Percentiles rank a stretch among this genome's conserved stretches.
Evolutionary conservation across 805 yeast species (phyloP).

Genomic region (Saturnispora halmiae): DNA sequence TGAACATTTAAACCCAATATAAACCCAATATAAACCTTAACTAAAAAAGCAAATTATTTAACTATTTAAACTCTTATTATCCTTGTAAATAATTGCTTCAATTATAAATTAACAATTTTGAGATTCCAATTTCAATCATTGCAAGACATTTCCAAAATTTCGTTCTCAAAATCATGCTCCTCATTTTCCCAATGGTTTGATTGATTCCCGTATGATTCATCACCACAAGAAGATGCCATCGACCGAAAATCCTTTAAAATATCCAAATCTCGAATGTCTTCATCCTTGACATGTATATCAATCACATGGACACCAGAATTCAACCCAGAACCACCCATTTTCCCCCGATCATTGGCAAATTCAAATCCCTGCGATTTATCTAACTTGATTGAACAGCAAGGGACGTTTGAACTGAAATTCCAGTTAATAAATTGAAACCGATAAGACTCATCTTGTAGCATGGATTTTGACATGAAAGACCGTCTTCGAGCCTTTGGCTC

Average conservation of each 20-base stretch:
- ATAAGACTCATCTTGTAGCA: slow-evolving; percentile 48
- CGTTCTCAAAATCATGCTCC: too few relatives aligned
- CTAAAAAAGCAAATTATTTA: too few relatives aligned
- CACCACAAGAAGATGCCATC: too few relatives aligned
- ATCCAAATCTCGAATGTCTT: not conserved
- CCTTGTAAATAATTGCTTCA: too few relatives aligned
- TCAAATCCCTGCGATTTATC: slow-evolving; percentile 64
- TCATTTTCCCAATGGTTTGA: too few relatives aligned
- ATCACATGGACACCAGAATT: not conserved
- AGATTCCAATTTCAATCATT: too few relatives aligned
- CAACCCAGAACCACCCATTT: slow-evolving; percentile 21
- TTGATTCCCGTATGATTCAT: too few relatives aligned
- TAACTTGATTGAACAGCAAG: slow-evolving; percentile 37
- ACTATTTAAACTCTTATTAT: too few relatives aligned
- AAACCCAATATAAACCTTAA: too few relatives aligned
- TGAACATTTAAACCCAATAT: too few relatives aligned
- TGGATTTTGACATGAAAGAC: slow-evolving; percentile 46
- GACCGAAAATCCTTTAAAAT: not conserved
- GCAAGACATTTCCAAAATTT: too few relatives aligned
- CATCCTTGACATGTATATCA: slow-evolving; percentile 2
- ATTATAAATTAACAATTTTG: too few relatives aligned
- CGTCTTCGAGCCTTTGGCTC: slow-evolving; percentile 47
- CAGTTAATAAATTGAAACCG: slow-evolving; percentile 41
- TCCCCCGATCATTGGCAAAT: slow-evolving; percentile 74
- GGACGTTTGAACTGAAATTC: slow-evolving; percentile 11